Evolutionary conservation across 2,329 filamentous ascomycete genomes (phyloP).

Genomic region (Aciculosporium take): DNA sequence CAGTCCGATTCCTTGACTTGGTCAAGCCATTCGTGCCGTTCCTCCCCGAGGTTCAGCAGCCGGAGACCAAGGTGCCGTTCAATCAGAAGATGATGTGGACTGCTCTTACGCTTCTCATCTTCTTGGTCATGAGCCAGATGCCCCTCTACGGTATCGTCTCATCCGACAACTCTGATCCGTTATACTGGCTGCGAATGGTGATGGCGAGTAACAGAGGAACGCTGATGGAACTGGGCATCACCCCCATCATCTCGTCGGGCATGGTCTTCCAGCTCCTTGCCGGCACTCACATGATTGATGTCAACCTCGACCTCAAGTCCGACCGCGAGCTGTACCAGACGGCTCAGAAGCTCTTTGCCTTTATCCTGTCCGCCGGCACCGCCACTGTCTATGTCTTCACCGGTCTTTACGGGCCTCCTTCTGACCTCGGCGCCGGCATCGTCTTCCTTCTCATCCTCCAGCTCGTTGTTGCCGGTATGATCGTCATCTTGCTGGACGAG

Average conservation of each 20-base stretch:
- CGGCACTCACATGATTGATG: conserved; percentile 98
- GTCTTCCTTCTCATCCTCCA: conserved; percentile 97
- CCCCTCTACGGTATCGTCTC: conserved; percentile 98
- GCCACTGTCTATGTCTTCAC: conserved; percentile 97
- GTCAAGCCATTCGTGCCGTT: conserved; percentile 99
- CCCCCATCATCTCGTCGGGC: conserved; percentile 97
- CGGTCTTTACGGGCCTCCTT: conserved; percentile 91
- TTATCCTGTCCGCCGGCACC: conserved; percentile 94
- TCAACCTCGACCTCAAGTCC: conserved; percentile 99
- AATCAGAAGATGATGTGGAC: conserved; percentile 98
- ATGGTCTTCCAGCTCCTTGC: conserved; percentile 99
- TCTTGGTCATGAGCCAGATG: conserved; percentile 99
- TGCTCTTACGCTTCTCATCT: conserved; percentile 87
- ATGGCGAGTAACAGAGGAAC: conserved; percentile 97
- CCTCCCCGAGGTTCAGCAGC: conserved; percentile 96
- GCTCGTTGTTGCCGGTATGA: conserved; percentile 91
- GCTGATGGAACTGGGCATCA: conserved; percentile 91
- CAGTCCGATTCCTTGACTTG: conserved; percentile 98
- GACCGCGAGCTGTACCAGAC: conserved; percentile 99
- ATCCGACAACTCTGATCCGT: conserved; percentile 91
- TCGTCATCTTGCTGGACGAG: conserved; percentile 98
- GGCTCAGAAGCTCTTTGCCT: conserved; percentile 95
- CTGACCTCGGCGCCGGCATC: conserved; percentile 92
- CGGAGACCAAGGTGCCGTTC: conserved; percentile 97
- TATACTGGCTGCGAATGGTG: conserved; percentile 99